Evolutionary conservation across 768 basidiomycete species (phyloP), one percentile per base, ranked within the genome.

Genomic region (Agrocybe praecox): DNA sequence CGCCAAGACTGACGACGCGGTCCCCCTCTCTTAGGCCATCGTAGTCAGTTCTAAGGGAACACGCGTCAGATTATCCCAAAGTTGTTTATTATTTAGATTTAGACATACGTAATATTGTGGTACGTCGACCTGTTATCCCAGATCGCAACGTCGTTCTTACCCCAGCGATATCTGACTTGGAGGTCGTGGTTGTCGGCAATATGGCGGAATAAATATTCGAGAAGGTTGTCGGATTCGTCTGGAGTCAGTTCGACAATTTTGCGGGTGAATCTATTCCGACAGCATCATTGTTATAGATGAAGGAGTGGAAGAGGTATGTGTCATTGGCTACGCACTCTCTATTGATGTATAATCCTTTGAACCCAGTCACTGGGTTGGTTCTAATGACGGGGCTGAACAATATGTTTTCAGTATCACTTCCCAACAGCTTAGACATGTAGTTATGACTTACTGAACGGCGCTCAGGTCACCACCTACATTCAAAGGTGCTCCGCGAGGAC

Each of bases 291-390:
- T 17, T 14, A n/a, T 12, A 6, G 6, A 22, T 14, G 8, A 42
- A 17, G 14, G 18, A 6, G 22, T 21, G 17, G 36, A 17, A 22
- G 15, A 23, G 14, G 24, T 14, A 22, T 40, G 15, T 45, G 17
- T 15, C 22, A 22, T 24, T 7, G 18, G 15, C 5, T 14, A 12
- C 2, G 34, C 74, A 79, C 79, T 65, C 74, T 62, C 69, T 73
- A 71, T 85, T 86, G 47, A 86, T 81, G 57, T 79, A 87, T 11
- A 87, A 62, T 0, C 76, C 68, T 62, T 83, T 84, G 74, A 77
- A 85, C 4, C 84, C 84, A 0, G 84, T 86, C 6, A 87, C 79
- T 18, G 85, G 84, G 60, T 85, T 76, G 6, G 82, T 83, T 26
- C 83, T 69, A 50, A 86, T 76, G 53, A 85, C 80, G 8, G 80